Evolutionary conservation across 805 yeast genomes (phyloP).

Genomic region (Wickerhamiella alocasiicola): DNA sequence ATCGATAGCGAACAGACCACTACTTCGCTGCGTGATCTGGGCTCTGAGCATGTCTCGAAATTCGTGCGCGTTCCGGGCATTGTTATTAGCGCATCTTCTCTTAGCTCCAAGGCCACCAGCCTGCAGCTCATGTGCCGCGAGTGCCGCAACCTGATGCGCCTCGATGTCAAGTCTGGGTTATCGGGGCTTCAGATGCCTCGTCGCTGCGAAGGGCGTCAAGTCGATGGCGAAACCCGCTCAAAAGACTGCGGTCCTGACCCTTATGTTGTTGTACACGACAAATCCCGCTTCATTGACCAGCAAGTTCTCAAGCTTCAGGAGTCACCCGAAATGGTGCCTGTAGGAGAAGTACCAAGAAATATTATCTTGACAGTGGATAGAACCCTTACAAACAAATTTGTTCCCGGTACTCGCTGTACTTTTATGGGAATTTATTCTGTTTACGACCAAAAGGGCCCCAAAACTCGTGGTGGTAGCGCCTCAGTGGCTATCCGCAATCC

Average conservation of each 20-base stretch:
- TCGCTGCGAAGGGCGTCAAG: conserved; percentile 47
- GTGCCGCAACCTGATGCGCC: conserved; percentile 67
- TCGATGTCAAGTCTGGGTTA: conserved; percentile 54
- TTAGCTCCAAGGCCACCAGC: conserved; percentile 74
- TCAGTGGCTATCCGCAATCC: conserved; percentile 88
- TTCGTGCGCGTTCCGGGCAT: conserved; percentile 89
- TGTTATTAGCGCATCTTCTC: conserved; percentile 78
- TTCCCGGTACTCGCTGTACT: conserved; percentile 92
- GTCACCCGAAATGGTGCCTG: conserved; percentile 97
- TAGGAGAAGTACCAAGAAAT: conserved; percentile 97
- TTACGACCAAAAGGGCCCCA: conserved; percentile 50
- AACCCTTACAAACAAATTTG: conserved; percentile 74
- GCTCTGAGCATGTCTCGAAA: conserved; percentile 77
- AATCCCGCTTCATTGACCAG: conserved; percentile 87
- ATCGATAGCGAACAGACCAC: conserved; percentile 60
- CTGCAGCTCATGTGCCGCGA: conserved; percentile 76
- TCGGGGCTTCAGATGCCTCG: conserved; percentile 60
- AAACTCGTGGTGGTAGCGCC: conserved; percentile 26
- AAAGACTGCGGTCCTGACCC: conserved; percentile 85
- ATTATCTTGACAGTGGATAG: conserved; percentile 79
- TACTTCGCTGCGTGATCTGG: conserved; percentile 66
- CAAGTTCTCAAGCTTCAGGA: conserved; percentile 90
- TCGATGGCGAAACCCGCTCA: conserved; percentile 27
- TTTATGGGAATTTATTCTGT: conserved; percentile 87
- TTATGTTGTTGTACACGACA: conserved; percentile 83